Base-by-base conservation (phyloP, 768 basidiomycete species). In the Mrakia gelida region DNA sequence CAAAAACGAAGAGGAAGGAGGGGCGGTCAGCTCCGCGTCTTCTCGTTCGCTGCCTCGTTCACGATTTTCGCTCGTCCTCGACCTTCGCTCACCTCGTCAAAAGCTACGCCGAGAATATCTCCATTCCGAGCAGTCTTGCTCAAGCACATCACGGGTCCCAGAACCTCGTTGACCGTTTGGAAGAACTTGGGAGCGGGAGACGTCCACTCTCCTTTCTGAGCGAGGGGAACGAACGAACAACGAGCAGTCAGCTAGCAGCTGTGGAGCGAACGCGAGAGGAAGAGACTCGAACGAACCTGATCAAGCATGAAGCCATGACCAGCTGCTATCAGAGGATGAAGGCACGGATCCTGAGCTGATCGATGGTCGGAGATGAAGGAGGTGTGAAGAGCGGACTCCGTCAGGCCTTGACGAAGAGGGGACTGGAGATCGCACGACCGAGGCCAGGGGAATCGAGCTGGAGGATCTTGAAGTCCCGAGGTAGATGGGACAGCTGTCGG, bases 341-440 rank as follows among this genome's bases (percentile, higher is more conserved):
- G 62, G 45, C 78, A 79, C 7, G 74, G 74, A 45, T 79, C 71
- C 26, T 75, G 74, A 41, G 71, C 78, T 13, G 26, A 3, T 21
- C 71, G 74, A 32, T 71, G 74, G 32, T 70, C 26, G 5, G 74
- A n/a, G 74, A 79, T 63, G 61, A 75, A 79, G 30, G 74, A 21
- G 65, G 54, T 54, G 62, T 77, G 76, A n/a, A 68, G 61, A 18
- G 77, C 54, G 5, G 41, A 45, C 18, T 61, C 45, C 9, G 65
- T 28, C 3, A 63, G 41, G 41, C 78, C 78, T 43, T 73, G 74
- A 21, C 82, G 81, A 5, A 84, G 79, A 16, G 82, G 80, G 18
- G 82, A 81, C 30, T 75, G 70, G 54, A 82, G 80, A 15, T 82
- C 80, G 72, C 83, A 84, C 10, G 81, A 80, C 49, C 80, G 73